Conservation (phyloP, 2,329 filamentous ascomycete species). For the Hymenoscyphus occultus region DNA sequence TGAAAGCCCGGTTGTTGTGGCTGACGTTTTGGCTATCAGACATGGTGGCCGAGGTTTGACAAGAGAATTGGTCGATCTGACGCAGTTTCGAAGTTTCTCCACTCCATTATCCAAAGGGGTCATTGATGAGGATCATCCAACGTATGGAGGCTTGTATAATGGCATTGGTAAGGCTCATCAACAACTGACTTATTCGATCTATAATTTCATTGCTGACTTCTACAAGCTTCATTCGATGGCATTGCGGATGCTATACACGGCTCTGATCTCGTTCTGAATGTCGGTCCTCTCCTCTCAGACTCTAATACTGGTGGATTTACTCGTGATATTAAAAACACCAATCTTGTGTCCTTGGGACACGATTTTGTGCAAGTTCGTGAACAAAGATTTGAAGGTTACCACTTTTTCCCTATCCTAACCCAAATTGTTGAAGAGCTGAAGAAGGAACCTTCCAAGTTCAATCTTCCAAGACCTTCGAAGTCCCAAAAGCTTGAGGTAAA, state of each 20-base stretch:
- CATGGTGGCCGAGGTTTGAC: conserved; percentile 24
- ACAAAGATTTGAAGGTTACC: conserved; percentile 33
- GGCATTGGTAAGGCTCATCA: conserved; percentile 39
- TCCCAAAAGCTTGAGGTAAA: conserved; percentile 20
- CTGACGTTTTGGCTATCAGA: conserved; percentile 46
- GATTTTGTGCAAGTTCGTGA: conserved; percentile 28
- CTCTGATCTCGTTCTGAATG: conserved; percentile 45
- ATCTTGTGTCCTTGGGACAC: conserved; percentile 24
- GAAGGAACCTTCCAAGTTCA: conserved; percentile 19
- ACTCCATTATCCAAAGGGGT: conserved; percentile 50
- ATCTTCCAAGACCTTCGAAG: conserved; percentile 15
- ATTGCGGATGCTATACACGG: conserved; percentile 40
- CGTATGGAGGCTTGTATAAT: conserved; percentile 49
- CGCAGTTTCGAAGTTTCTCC: conserved; percentile 47
- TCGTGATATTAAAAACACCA: conserved; percentile 36
- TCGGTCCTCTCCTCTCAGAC: conserved; percentile 47
- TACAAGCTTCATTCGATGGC: conserved; percentile 29
- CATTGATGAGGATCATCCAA: conserved; percentile 46
- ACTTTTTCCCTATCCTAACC: conserved; percentile 72
- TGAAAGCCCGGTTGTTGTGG: conserved; percentile 48
- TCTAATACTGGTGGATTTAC: conserved; percentile 45
- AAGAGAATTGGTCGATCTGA: conserved; percentile 42
- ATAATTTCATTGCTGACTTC: neutral
- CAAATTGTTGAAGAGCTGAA: conserved; percentile 52
- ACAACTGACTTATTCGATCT: neutral